These are phyloP conservation scores for Amanita phalloides DNA, from an alignment of 768 basidiomycete genomes.

Conservation along the genomic window DNA sequence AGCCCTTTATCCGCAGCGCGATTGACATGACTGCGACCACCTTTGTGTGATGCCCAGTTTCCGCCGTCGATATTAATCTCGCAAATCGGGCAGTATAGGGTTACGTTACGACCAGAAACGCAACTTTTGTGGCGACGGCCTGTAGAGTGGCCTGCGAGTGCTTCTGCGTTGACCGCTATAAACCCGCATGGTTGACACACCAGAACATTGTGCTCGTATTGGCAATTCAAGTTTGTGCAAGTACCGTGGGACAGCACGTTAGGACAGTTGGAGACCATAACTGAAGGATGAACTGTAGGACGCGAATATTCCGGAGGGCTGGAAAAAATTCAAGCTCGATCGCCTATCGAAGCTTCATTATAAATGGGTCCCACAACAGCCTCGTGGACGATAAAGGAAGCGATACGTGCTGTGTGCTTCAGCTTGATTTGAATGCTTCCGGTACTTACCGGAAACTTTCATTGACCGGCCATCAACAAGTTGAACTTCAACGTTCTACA, in stretches of 20 bases:
- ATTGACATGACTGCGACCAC: conserved; percentile 8
- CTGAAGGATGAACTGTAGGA: too few species aligned
- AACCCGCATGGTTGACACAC: conserved; percentile 28
- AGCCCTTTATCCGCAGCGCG: conserved; percentile 12
- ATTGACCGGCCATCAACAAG: too few species aligned
- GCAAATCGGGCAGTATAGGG: conserved; percentile 2
- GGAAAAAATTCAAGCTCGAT: too few species aligned
- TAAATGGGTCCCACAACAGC: too few species aligned
- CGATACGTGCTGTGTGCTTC: too few species aligned
- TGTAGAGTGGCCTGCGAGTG: conserved; percentile 19
- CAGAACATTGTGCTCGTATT: conserved; percentile 22
- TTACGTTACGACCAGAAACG: conserved; percentile 20
- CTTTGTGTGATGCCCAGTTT: not conserved
- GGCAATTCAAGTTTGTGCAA: conserved; percentile 22
- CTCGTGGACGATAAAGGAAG: too few species aligned
- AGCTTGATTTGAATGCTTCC: too few species aligned
- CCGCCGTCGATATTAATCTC: not conserved
- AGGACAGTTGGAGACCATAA: conserved; percentile 19
- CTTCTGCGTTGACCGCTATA: conserved; percentile 15
- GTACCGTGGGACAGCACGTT: conserved; percentile 22
- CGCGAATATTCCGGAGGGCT: too few species aligned
- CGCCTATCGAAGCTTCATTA: too few species aligned
- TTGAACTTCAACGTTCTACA: too few species aligned
- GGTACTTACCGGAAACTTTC: too few species aligned
- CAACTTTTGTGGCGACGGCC: conserved; percentile 19